phyloP scores from a whole-genome alignment of 1,139 yeast species.

The Meyerozyma carpophila region DNA sequence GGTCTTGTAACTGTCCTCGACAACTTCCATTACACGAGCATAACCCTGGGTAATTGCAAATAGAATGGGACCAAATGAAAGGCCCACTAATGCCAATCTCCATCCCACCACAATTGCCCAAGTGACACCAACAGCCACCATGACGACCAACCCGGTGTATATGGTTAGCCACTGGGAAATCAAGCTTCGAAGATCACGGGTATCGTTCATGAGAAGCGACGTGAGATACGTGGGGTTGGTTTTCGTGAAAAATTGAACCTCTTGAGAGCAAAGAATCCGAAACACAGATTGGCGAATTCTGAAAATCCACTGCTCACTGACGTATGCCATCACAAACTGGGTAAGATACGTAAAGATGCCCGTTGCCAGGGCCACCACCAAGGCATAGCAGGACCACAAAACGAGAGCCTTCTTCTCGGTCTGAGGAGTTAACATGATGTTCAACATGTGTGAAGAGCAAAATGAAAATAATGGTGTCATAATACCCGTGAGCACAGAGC shows the following conservation, averaged over 20 bases:
- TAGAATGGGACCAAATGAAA: slow-evolving; percentile 66
- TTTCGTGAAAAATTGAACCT: slow-evolving; percentile 48
- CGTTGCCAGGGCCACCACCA: slow-evolving; percentile 55
- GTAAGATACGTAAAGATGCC: slow-evolving; percentile 54
- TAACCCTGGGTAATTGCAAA: slow-evolving; percentile 46
- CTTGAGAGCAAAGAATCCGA: slow-evolving; percentile 45
- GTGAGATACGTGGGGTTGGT: slow-evolving; percentile 53
- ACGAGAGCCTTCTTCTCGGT: slow-evolving; percentile 26
- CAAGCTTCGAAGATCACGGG: slow-evolving; percentile 67
- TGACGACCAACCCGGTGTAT: slow-evolving; percentile 43
- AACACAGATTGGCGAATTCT: slow-evolving; percentile 49
- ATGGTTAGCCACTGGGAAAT: slow-evolving; percentile 59
- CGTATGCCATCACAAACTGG: slow-evolving; percentile 44
- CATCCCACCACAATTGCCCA: slow-evolving; percentile 86
- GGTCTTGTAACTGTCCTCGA: slow-evolving; percentile 60
- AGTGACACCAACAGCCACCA: slow-evolving; percentile 54
- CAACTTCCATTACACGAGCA: slow-evolving; percentile 43
- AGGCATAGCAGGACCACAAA: slow-evolving; percentile 65
- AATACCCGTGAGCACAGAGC: slow-evolving; percentile 55
- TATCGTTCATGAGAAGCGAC: slow-evolving; percentile 70
- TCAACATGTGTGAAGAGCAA: slow-evolving; percentile 63
- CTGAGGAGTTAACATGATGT: slow-evolving; percentile 46
- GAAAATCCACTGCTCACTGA: slow-evolving; percentile 67
- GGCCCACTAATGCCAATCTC: slow-evolving; percentile 78
- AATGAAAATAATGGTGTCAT: slow-evolving; percentile 75